Evolutionary conservation across 306 rosid genomes (phyloP).

Genomic region (Pterocarpus santalinus): DNA sequence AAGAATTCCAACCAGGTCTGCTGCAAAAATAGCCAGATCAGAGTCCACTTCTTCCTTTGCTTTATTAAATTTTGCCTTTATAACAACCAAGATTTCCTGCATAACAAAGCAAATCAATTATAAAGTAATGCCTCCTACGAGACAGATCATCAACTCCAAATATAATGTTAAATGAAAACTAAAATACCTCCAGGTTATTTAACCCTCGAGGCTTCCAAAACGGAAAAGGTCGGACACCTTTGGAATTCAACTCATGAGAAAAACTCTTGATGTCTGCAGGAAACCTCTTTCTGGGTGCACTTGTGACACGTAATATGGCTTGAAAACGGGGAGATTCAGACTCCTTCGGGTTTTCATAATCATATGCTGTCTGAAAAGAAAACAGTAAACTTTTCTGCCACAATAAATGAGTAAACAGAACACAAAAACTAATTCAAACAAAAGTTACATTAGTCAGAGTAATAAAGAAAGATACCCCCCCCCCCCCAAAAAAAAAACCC

Average conservation of each 20-base stretch:
- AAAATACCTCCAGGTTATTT: slow-evolving; percentile 87
- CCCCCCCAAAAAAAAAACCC: background rate
- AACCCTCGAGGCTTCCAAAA: slow-evolving; percentile 96
- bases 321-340: slow-evolving; percentile 99
- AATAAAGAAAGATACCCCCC: slow-evolving; percentile 13
- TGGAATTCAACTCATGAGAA: slow-evolving; percentile 96
- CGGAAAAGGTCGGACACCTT: slow-evolving; percentile 95
- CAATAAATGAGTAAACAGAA: slow-evolving; percentile 33
- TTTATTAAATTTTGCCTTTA: slow-evolving; percentile 89
- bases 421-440: slow-evolving; percentile 28
- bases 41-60: slow-evolving; percentile 94
- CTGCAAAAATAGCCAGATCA: slow-evolving; percentile 93
- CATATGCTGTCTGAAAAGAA: slow-evolving; percentile 73
- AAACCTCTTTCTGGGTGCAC: slow-evolving; percentile 93
- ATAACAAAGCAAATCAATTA: slow-evolving; percentile 45
- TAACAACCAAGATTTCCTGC: slow-evolving; percentile 89
- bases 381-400: slow-evolving; percentile 42
- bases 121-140: slow-evolving; percentile 42
- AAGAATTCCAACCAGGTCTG: slow-evolving; percentile 92
- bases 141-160: slow-evolving; percentile 35
- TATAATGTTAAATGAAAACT: slow-evolving; percentile 38
- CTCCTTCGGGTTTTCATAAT: slow-evolving; percentile 97
- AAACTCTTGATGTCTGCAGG: slow-evolving; percentile 93
- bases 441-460: slow-evolving; percentile 13
- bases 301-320: slow-evolving; percentile 93